Evolutionary conservation across 176 grass and related monocot genomes (phyloP), one percentile per base, ranked within the genome.

Genomic region (Zea mays): DNA sequence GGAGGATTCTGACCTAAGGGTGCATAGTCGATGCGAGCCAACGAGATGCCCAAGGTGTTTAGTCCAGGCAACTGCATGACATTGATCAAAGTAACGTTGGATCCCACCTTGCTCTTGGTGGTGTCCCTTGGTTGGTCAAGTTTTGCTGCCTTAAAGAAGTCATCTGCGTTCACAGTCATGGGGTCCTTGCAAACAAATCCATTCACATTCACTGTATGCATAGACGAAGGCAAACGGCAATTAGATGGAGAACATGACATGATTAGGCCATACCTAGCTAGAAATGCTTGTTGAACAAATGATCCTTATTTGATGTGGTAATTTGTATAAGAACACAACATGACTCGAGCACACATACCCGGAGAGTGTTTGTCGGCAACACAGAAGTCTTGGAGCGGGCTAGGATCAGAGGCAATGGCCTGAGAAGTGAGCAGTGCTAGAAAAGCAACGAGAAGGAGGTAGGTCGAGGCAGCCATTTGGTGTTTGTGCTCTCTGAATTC

Each of bases 371-470:
- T 11, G 34, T 85, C 75, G 0, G 40, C 75, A 0, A 85, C 75
- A 5, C 83, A 85, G 2, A 85, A 85, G 27, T 85, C 75, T 1
- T 79, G 68, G 5, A 79, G 83, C 1, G 68, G 75, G 10, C 75
- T 66, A 3, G 75, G 83, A 10, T 72, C 83, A 0, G 67, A 85
- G 8, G 83, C 83, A 11, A 65, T 79, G 7, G 7, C 75, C 4
- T 79, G 45, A 40, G 52, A 84, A 9, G 74, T 12, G 4, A 7
- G 10, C 47, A 85, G 16, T 1, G 67, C 58, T 27, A 85, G 21
- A 46, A 79, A 3, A 65, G 46, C 19, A 20, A 10, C 3, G 0
- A 84, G 0, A 35, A 78, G 14, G 5, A 79, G 72, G 36, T 8
- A 68, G 3, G 36, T 11, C 19, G 65, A 35, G 9, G 45, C 5